Evolutionary conservation across 179 eudicot species (phyloP), one percentile per base, ranked within the genome.

Genomic region (Spergularia azorica): DNA sequence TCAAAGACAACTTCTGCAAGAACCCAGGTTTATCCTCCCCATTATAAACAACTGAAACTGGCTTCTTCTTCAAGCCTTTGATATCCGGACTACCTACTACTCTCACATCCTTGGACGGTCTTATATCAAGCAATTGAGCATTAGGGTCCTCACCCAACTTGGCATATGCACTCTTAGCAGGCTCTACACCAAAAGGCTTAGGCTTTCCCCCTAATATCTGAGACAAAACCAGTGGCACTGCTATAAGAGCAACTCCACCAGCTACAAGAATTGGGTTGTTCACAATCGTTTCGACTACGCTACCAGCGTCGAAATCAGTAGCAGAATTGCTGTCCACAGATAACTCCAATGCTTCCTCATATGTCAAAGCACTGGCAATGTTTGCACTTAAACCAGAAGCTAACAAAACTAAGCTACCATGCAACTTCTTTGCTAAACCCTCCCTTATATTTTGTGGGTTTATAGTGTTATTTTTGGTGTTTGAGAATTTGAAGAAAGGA

Each of bases 21-120:
- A 95, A 95, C 70, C 93, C 98, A 2, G 85, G 82, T 77, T 94
- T 95, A 79, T 96, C 96, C 63, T 88, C 93, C 2, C 98, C 91
- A 3, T 73, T 87, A 70, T 96, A 96, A 51, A 76, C 86, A 79
- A 91, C 74, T 11, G 90, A 72, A 43, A 96, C 89, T 0, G 89
- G 79, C 81, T 90, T 96, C 88, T 96, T 96, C 83, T 81, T 94
- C 79, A 93, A 83, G 0, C 94, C 91, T 62, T 85, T 70, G 18
- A 91, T 61, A 89, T 95, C 96, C 0, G 98, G 98, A 59, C 90
- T 78, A 73, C 99, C 99, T 56, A 84, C 83, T 74, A 81, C 83
- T 85, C 82, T 87, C 10, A 85, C 1, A 2, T 96, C 98, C 77
- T 71, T 83, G 3, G 81, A 62, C 0, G 93, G 58, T 76, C 99